Percentiles rank a stretch among this genome's conserved stretches.
Conservation (phyloP, 2,329 filamentous ascomycete species). For the Cladophialophora carrionii region DNA sequence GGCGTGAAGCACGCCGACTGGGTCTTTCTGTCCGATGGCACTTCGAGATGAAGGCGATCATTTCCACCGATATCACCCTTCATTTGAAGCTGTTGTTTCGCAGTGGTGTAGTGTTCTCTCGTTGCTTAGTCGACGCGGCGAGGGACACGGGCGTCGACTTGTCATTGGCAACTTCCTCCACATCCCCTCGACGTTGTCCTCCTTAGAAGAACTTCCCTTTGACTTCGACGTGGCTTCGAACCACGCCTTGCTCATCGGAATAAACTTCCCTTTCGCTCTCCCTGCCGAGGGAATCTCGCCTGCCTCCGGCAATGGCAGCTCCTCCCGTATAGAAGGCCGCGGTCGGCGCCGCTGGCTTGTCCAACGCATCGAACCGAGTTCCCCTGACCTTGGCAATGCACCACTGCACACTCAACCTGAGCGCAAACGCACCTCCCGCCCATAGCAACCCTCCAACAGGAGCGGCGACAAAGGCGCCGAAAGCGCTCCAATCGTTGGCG, state of each 20-base stretch:
- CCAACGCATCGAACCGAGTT: constrained; percentile 67
- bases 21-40: neutral
- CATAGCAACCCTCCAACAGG: constrained; percentile 75
- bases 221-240: constrained; percentile 32
- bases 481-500: constrained; percentile 76
- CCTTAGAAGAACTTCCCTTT: constrained; percentile 39
- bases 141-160: neutral
- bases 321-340: constrained; percentile 36
- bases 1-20: neutral
- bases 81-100: neutral
- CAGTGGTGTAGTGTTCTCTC: neutral
- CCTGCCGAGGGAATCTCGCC: constrained; percentile 3
- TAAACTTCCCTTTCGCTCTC: constrained; percentile 28
- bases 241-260: constrained; percentile 33
- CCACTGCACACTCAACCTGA: constrained; percentile 65
- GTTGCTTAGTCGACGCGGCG: neutral
- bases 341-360: constrained; percentile 52
- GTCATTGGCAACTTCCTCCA: neutral
- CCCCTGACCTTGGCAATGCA: constrained; percentile 61
- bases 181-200: neutral
- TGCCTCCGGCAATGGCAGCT: neutral
- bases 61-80: neutral
- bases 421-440: constrained; percentile 64
- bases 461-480: constrained; percentile 78
- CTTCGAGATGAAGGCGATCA: neutral